Percentiles rank a stretch among this genome's conserved stretches.
phyloP scores from a whole-genome alignment of 2,329 filamentous ascomycete genomes.

The Bipolaris cookei region DNA sequence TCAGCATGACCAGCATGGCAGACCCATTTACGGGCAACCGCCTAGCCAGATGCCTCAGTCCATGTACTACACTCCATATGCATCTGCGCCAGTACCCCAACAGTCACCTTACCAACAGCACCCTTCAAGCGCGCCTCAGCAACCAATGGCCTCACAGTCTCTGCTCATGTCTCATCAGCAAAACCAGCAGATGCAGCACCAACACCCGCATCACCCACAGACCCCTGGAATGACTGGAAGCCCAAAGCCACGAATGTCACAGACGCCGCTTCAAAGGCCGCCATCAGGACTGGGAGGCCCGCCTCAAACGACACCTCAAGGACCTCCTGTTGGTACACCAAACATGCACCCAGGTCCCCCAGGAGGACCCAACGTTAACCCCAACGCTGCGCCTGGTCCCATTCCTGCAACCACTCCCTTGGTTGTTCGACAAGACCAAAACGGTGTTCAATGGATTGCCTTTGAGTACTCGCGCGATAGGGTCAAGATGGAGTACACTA shows the following conservation, averaged over 20 bases:
- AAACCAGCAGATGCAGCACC: conserved; percentile 50
- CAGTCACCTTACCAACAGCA: conserved; percentile 65
- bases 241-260: conserved; percentile 57
- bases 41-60: conserved; percentile 79
- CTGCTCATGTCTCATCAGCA: conserved; percentile 62
- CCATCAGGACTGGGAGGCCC: conserved; percentile 54
- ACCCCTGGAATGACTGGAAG: conserved; percentile 68
- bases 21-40: conserved; percentile 83
- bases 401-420: conserved; percentile 96
- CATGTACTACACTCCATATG: conserved; percentile 74
- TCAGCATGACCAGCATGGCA: conserved; percentile 84
- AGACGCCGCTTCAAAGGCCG: conserved; percentile 63
- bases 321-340: conserved; percentile 49
- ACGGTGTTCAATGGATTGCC: conserved; percentile 97
- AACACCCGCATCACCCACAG: conserved; percentile 55
- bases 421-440: conserved; percentile 92
- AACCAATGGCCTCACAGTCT: conserved; percentile 57
- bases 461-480: conserved; percentile 97
- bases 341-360: conserved; percentile 51
- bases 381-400: conserved; percentile 90
- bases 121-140: conserved; percentile 61
- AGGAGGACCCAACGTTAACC: conserved; percentile 67
- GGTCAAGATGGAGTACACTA: conserved; percentile 99
- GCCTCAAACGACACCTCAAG: conserved; percentile 50
- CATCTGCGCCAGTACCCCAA: conserved; percentile 56